phyloP scores from a whole-genome alignment of 345 rosid species.

The Arabidopsis thaliana region TAIR10.1 NC_003070.9:5014001-5014500 shows the following conservation, averaged over 20 bases:
- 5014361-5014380: constrained; percentile 38
- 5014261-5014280: not conserved
- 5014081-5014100: not conserved
- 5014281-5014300: not conserved
- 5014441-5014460: constrained; percentile 39
- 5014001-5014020: not conserved
- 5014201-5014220: constrained; percentile 62
- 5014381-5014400: not conserved
- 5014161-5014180: constrained; percentile 84
- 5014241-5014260: constrained; percentile 12
- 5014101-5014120: constrained; percentile 3
- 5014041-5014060: constrained; percentile 15
- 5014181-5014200: constrained; percentile 88
- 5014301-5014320: not conserved
- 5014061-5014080: not conserved
- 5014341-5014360: constrained; percentile 33
- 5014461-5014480: constrained; percentile 36
- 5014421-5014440: constrained; percentile 10
- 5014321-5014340: not conserved
- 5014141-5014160: not conserved
- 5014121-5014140: not conserved
- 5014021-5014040: not conserved
- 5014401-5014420: constrained; percentile 20
- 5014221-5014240: constrained; percentile 60
- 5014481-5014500: constrained; percentile 37